Conservation (phyloP, 78 protist genomes). For the Dictyostelium capitatum region DNA sequence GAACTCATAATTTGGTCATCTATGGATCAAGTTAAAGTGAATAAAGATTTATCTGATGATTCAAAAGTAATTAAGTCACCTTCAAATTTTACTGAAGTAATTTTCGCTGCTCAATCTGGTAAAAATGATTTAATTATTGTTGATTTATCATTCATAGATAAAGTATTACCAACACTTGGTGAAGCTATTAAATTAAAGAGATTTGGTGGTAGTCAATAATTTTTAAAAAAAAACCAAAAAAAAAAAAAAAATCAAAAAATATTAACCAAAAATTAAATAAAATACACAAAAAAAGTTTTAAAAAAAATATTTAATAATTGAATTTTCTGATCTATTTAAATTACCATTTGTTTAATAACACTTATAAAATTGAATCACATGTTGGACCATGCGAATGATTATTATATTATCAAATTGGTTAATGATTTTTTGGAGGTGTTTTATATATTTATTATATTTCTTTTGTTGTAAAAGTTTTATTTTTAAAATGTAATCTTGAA, state of each 20-base stretch:
- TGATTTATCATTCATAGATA: not conserved
- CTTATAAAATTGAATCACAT: too few relatives aligned
- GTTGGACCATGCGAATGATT: too few relatives aligned
- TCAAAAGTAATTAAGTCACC: not conserved
- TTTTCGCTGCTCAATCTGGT: not conserved
- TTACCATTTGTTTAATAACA: too few relatives aligned
- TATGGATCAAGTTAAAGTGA: not conserved
- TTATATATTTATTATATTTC: too few relatives aligned
- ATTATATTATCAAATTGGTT: too few relatives aligned
- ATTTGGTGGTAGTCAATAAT: slow-evolving; percentile 27
- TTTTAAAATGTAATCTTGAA: too few relatives aligned
- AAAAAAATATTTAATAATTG: too few relatives aligned
- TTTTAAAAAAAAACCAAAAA: not conserved
- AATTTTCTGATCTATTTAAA: too few relatives aligned
- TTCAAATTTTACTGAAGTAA: not conserved
- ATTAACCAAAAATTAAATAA: too few relatives aligned
- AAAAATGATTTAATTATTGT: not conserved
- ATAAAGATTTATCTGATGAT: not conserved
- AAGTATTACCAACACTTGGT: slow-evolving; percentile 26
- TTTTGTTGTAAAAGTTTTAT: too few relatives aligned
- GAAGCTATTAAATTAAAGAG: slow-evolving; percentile 29
- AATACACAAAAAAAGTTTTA: too few relatives aligned
- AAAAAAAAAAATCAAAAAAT: not conserved
- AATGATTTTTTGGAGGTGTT: too few relatives aligned
- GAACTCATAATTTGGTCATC: slow-evolving; percentile 6